Percentiles rank a stretch among this genome's conserved stretches.
Conservation (phyloP, 2,329 filamentous ascomycete genomes). For the Fusarium pseudocircinatum region DNA sequence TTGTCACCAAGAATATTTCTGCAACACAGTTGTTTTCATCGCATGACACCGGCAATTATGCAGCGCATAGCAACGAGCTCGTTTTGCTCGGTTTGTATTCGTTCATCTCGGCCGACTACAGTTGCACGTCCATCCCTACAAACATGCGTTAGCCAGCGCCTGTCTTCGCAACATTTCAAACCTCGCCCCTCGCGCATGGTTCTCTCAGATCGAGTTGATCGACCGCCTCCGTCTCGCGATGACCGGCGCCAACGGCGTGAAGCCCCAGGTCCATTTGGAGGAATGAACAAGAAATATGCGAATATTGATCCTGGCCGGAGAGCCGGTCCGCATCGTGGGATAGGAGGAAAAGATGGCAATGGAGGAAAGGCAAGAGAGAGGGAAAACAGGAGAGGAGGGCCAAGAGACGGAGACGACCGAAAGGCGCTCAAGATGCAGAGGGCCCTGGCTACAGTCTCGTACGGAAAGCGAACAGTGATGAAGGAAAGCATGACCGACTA, state of each 20-base stretch:
- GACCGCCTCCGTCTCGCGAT: conserved; percentile 49
- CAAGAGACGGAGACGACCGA: conserved; percentile 51
- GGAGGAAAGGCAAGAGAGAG: conserved; percentile 42
- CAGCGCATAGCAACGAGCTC: conserved; percentile 36
- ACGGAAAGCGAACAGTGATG: conserved; percentile 67
- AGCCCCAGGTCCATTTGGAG: conserved; percentile 60
- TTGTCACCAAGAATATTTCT: neutral
- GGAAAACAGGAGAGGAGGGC: conserved; percentile 49
- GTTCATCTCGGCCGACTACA: conserved; percentile 22
- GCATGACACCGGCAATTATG: conserved; percentile 24
- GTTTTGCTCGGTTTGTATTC: conserved; percentile 40
- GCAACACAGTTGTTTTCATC: neutral
- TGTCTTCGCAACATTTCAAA: conserved; percentile 49
- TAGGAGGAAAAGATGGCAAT: conserved; percentile 28
- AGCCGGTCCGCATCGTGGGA: conserved; percentile 23
- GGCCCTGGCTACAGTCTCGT: conserved; percentile 78
- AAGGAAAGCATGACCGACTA: conserved; percentile 70
- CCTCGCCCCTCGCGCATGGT: conserved; percentile 65
- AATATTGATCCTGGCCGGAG: conserved; percentile 46
- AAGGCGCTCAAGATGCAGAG: conserved; percentile 96
- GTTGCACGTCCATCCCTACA: conserved; percentile 34
- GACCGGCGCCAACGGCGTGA: conserved; percentile 51
- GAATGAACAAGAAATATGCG: conserved; percentile 65
- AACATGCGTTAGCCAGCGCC: conserved; percentile 50
- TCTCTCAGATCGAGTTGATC: conserved; percentile 63